Conservation (phyloP, 2,329 filamentous ascomycete species). For the Sarocladium strictum region DNA sequence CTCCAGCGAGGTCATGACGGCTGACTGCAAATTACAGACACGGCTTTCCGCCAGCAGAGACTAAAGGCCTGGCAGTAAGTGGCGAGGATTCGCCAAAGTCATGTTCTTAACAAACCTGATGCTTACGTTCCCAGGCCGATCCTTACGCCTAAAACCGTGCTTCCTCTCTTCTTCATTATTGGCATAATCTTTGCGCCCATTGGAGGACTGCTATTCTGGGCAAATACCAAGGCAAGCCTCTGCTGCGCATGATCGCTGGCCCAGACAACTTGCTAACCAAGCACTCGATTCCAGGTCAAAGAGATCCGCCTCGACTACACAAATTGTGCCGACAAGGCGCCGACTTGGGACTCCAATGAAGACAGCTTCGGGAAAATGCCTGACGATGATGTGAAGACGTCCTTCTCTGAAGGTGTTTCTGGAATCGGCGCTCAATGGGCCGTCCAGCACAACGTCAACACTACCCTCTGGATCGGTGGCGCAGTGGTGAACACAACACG, state of each 20-base stretch:
- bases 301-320: slow-evolving; percentile 91
- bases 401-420: slow-evolving; percentile 59
- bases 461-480: slow-evolving; percentile 31
- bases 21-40: slow-evolving; percentile 55
- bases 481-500: slow-evolving; percentile 33
- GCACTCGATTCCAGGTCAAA: slow-evolving; percentile 59
- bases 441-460: slow-evolving; percentile 28
- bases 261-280: neutral
- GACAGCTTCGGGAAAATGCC: slow-evolving; percentile 46
- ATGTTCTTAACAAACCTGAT: slow-evolving; percentile 27
- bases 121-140: slow-evolving; percentile 60
- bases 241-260: neutral
- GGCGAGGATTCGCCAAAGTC: slow-evolving; percentile 4
- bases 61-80: slow-evolving; percentile 98
- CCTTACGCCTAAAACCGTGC: slow-evolving; percentile 86
- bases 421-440: slow-evolving; percentile 36
- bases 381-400: slow-evolving; percentile 50
- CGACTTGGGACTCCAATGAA: slow-evolving; percentile 23
- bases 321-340: slow-evolving; percentile 56
- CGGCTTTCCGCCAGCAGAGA: slow-evolving; percentile 92
- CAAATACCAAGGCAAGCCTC: slow-evolving; percentile 64
- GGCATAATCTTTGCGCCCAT: slow-evolving; percentile 92
- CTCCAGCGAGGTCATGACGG: neutral
- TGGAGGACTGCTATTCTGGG: slow-evolving; percentile 78
- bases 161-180: slow-evolving; percentile 85